Base-by-base conservation (phyloP, 2,329 filamentous ascomycete species). In the Penicillium rolfsii region DNA sequence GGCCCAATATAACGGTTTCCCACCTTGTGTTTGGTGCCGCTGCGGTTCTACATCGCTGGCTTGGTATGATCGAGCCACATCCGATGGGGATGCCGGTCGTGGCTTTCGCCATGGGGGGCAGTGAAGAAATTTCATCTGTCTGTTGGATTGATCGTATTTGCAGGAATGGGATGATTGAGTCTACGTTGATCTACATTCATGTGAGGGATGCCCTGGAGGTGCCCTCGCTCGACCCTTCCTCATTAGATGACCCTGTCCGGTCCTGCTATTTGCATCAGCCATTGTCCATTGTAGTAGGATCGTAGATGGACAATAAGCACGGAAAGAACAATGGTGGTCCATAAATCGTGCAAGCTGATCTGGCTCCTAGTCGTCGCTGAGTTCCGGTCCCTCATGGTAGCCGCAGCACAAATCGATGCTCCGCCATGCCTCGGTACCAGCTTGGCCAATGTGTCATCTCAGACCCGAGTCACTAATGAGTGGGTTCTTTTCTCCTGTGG, bases 41-140 rank as follows among this genome's bases (percentile, higher is more conserved):
- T 16, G 36, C 19, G 46, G 33, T 4, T 26, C 57, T 2, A 48
- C 14, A 5, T 54, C 33, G 9, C 12, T 50, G 43, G 61, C 46
- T 45, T 64, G 60, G 24, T 64, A 65, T 36, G 64, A 59, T 16
- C 45, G 60, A 24, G 57, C 43, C 38, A 63, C 58, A 24, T 59
- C 55, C 14, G 50, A 53, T 3, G 68, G 66, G 38, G 67, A 66
- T 19, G 57, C 16, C 36, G 61, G 62, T 52, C 63, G 62, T 30
- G 53, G 57, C 54, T 63, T 68, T 58, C 68, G 58, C 60, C 71
- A 66, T 41, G 64, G 68, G 40, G 69, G 71, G 49, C 72, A 74
- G 24, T 66, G 55, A 41, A 73, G 55, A 22, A 73, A 63, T 5
- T 67, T 57, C 69, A 72, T 73, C 45, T 57, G 35, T 40, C 14